Evolutionary conservation across 2,329 filamentous ascomycete genomes (phyloP), one percentile per base, ranked within the genome.

Genomic region (Coniochaeta prunicola): DNA sequence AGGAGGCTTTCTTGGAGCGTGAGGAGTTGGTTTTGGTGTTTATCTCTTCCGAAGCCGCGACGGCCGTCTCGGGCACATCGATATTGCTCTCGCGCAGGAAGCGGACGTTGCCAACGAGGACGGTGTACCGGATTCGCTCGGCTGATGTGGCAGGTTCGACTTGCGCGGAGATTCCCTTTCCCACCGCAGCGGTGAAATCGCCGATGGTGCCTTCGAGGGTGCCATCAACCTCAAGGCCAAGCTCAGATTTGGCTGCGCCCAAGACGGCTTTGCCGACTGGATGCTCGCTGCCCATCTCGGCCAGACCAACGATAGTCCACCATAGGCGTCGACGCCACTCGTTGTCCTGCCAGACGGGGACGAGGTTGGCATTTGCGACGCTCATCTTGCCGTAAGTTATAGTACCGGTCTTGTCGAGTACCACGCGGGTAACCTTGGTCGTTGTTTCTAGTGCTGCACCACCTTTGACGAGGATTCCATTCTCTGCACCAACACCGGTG

Each of bases 381-480:
- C 84, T 96, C 92, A 99, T 97, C 74, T 92, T 96, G 53, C 94
- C 94, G 65, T 94, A 84, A 0, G 94, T 99, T 61, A 99, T 81
- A 3, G 93, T 97, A 31, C 93, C 93, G 1, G 93, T 97, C 81
- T 97, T 97, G 77, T 97, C 93, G 24, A 97, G 84, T 17, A 97
- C 89, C 21, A 97, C 84, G 65, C 96, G 89, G 1, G 88, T 96
- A 64, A 97, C 84, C 72, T 91, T 93, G 9, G 92, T 97, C 0
- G 92, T 90, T 4, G 85, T 91, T 76, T 99, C 93, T 3, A 99
- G 79, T 31, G 92, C 92, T 42, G 91, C 92, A 59, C 94, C 94
- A 58, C 94, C 93, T 75, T 99, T 99, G 71, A 97, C 92, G n/a
- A 99, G 79, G 65, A 99, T 99, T 26, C 94, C 94, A 66, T 96